A percentile compares a stretch with the other conserved stretches of the same genome.
phyloP scores from a whole-genome alignment of 768 basidiomycete genomes.

The Xerocomus potaroensis region DNA sequence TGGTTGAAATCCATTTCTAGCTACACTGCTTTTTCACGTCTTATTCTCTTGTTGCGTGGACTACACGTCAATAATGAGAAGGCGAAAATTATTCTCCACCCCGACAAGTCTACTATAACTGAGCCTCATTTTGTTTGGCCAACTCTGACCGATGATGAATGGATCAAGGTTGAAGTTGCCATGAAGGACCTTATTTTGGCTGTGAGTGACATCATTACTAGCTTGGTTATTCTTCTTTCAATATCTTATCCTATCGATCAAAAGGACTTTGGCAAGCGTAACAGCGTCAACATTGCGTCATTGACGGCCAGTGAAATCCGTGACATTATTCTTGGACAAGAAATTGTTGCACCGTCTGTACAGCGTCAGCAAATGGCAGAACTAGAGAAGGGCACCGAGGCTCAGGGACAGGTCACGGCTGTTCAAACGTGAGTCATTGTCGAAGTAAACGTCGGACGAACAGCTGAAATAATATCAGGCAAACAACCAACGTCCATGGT shows the following conservation, averaged over 20 bases:
- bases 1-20: slow-evolving; percentile 99
- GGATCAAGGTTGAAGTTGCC: slow-evolving; percentile 99
- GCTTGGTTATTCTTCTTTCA: background rate
- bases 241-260: slow-evolving; percentile 14
- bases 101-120: slow-evolving; percentile 95
- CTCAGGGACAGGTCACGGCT: slow-evolving; percentile 92
- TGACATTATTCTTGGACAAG: slow-evolving; percentile 98
- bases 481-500: slow-evolving; percentile 97
- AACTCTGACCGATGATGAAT: slow-evolving; percentile 86
- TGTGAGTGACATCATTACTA: slow-evolving; percentile 36
- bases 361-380: slow-evolving; percentile 99
- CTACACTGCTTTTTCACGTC: slow-evolving; percentile 97
- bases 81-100: slow-evolving; percentile 96
- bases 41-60: slow-evolving; percentile 94
- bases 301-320: slow-evolving; percentile 94
- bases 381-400: slow-evolving; percentile 93
- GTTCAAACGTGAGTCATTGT: slow-evolving; percentile 67
- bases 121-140: slow-evolving; percentile 99
- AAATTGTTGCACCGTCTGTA: slow-evolving; percentile 91
- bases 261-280: slow-evolving; percentile 98
- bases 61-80: slow-evolving; percentile 99
- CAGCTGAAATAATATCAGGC: slow-evolving; percentile 35
- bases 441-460: background rate
- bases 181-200: slow-evolving; percentile 96
- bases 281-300: slow-evolving; percentile 97